Percentiles rank a stretch among this genome's conserved stretches.
Conservation (phyloP, 2,329 filamentous ascomycete species). For the Boeremia exigua region DNA sequence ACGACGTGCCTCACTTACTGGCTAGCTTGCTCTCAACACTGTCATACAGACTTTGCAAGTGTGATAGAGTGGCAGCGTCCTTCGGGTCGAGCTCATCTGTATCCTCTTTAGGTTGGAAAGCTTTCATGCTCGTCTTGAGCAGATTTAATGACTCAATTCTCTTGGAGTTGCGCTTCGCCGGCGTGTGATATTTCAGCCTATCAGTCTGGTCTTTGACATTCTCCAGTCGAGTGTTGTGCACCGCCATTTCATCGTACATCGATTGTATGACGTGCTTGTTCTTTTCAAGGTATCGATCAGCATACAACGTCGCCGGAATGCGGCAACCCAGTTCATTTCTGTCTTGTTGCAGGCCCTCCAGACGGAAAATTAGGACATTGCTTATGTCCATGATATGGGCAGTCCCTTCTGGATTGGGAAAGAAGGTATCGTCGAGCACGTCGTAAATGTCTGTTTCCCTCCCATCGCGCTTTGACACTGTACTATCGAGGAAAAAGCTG, state of each 20-base stretch:
- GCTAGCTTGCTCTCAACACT: conserved; percentile 43
- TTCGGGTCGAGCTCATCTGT: conserved; percentile 19
- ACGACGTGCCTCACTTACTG: conserved; percentile 21
- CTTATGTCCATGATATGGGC: conserved; percentile 48
- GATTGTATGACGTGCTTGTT: conserved; percentile 56
- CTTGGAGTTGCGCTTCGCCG: conserved; percentile 33
- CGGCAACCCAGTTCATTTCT: conserved; percentile 52
- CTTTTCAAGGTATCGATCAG: conserved; percentile 65
- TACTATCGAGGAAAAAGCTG: conserved; percentile 40
- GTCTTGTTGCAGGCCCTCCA: conserved; percentile 43
- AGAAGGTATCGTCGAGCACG: conserved; percentile 59
- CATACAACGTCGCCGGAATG: conserved; percentile 61
- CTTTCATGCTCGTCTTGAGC: conserved; percentile 48
- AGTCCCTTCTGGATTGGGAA: conserved; percentile 26
- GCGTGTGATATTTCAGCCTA: conserved; percentile 44
- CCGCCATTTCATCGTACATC: conserved; percentile 52
- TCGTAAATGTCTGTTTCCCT: conserved; percentile 58
- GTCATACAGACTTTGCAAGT: conserved; percentile 38
- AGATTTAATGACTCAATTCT: conserved; percentile 47
- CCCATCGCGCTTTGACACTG: conserved; percentile 27
- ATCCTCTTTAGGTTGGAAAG: conserved; percentile 33
- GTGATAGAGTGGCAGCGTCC: conserved; percentile 30
- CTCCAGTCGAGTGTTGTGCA: conserved; percentile 35
- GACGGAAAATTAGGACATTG: conserved; percentile 61
- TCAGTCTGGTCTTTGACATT: conserved; percentile 45